Base-by-base conservation (phyloP, 805 yeast species). In the Kazachstania africana region DNA sequence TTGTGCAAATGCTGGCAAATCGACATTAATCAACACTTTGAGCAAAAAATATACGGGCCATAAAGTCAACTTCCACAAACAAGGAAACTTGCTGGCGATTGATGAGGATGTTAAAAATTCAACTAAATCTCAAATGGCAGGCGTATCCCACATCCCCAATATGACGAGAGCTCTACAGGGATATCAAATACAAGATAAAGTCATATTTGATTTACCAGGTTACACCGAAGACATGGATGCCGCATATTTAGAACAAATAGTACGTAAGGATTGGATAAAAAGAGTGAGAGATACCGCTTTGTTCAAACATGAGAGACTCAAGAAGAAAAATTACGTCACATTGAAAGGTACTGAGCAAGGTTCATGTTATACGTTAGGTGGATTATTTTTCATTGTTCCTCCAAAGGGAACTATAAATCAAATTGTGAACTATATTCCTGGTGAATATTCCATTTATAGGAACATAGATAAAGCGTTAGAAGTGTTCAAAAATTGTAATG, bases 1-100 rank as follows among this genome's bases (percentile, higher is more conserved):
- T 1, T 65, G 65, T 36, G 72, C 78, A 8, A 80, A 80, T 45
- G 64, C 70, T 10, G 93, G 93, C 1, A 80, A 80, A 48, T 72
- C 83, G 3, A 63, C 78, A 2, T 41, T 80, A 23, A 61, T 78
- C 1, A 69, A 66, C 40, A 45, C 72, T 13, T 39, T 78, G 13
- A 37, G 68, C 66, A 42, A 45, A 24, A 36, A 37, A 18, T 47
- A 35, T 29, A 10, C 38, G 10, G 54, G 55, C 3, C 23, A 24
- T 17, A 50, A 48, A 29, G 19, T 42, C 3, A 17, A 24, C 5
- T 25, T 29, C n/a, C n/a, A n/a, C n/a, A 24, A 28, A 6, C 24
- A 33, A 12, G 44, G 40, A 6, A 18, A 37, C 8, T 14, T 36
- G 2, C 16, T 28, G 2, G 26, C 29, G 9, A 38, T 38, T 9